Evolutionary conservation across 371 early-diverging fungal genomes (phyloP).

Genomic region (Ordospora colligata): DNA sequence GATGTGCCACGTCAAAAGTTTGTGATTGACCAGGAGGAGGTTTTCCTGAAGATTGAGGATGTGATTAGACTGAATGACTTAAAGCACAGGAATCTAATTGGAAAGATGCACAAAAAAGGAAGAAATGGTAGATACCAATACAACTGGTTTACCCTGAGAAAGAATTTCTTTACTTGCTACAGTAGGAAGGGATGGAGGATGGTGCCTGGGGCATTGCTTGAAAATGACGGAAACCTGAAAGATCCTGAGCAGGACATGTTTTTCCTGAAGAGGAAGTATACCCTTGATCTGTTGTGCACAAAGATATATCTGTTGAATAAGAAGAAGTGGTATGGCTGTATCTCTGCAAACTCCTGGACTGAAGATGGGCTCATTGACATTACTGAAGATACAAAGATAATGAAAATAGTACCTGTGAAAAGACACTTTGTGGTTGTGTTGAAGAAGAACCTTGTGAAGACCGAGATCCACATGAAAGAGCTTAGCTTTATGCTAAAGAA

Average conservation of each 20-base stretch:
- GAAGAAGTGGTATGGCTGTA: background rate
- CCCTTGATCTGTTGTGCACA: conserved; percentile 21
- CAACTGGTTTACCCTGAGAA: conserved; percentile 32
- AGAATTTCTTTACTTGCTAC: conserved; percentile 28
- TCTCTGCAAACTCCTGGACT: background rate
- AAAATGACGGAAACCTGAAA: conserved; percentile 21
- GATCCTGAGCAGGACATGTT: background rate
- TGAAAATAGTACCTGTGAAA: background rate
- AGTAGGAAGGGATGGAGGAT: conserved; percentile 6
- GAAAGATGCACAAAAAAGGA: conserved; percentile 36
- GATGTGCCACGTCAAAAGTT: conserved; percentile 27
- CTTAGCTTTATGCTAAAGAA: conserved; percentile 27
- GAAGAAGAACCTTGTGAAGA: conserved; percentile 2
- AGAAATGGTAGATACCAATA: conserved; percentile 24
- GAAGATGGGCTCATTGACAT: conserved; percentile 37
- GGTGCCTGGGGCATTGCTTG: background rate
- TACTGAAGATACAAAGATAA: conserved; percentile 17
- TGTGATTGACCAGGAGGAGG: conserved; percentile 17
- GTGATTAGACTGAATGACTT: conserved; percentile 24
- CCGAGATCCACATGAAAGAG: background rate
- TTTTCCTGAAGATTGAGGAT: conserved; percentile 1
- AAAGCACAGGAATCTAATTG: conserved; percentile 1
- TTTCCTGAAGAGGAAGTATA: conserved; percentile 33
- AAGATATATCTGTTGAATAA: conserved; percentile 16
- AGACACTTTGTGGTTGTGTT: conserved; percentile 10